Base-by-base conservation (phyloP, 305 asterid species). In the Stenogyne calaminthoides region DNA sequence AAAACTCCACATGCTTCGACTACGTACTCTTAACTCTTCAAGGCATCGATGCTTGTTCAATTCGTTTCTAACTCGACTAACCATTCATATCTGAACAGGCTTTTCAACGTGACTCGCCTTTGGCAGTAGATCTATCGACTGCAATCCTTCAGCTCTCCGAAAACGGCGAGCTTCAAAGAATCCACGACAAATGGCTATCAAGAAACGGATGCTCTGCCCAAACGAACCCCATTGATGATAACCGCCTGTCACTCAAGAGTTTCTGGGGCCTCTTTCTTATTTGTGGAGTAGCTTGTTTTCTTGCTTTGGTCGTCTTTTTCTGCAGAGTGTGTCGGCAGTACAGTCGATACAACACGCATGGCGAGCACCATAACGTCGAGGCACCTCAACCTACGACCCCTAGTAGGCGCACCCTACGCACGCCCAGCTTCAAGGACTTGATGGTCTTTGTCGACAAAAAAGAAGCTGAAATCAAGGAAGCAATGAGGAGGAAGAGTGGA, bases 131-230 rank as follows among this genome's bases (percentile, higher is more conserved):
- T 58, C 69, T 94, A 44, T 91, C 97, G 14, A 94, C 98, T 0
- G 95, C 98, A 1, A 82, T 94, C 65, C 96, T 94, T 34, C 92
- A 94, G 67, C 96, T 94, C 47, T 94, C 98, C 6, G 98, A 94
- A 81, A 94, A 80, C n/a, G 98, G 98, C 1, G 97, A 94, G 52
- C 96, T 91, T 18, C 98, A 91, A 52, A 76, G 97, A 51, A 90
- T 91, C 73, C 98, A 80, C 25, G 93, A 90, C 76, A 94, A 94
- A 76, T 94, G 99, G 99, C 79, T 94, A 5, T 64, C 89, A 0
- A 76, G 44, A 3, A 73, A 59, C 0, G 85, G 65, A 42, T 92
- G 99, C 87, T 77, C 89, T 3, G 20, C 74, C 46, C 88, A 88
- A 67, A 66, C 67, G 47, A 82, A 70, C 72, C 82, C 80, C 56